Evolutionary conservation across 2,329 filamentous ascomycete genomes (phyloP).

Genomic region (Ciborinia camelliae): DNA sequence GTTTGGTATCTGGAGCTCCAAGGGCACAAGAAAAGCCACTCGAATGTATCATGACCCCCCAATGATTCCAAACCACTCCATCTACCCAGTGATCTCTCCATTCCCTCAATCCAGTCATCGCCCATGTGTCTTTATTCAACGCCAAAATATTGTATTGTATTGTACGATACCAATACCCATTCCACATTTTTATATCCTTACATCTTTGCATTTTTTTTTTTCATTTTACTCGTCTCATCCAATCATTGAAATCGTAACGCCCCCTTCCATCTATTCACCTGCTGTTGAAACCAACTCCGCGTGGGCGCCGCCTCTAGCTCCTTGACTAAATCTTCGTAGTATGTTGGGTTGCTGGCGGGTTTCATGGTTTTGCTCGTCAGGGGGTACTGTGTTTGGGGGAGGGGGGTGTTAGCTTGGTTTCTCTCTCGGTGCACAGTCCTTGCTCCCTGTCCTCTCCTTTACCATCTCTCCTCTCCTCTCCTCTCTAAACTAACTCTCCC

Average conservation of each 20-base stretch:
- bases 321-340: slow-evolving; percentile 57
- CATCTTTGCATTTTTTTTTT: background rate
- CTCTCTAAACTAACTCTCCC: slow-evolving; percentile 4
- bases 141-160: no score
- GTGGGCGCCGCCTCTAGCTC: slow-evolving; percentile 63
- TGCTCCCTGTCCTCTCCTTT: background rate
- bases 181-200: background rate
- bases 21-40: background rate
- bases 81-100: background rate
- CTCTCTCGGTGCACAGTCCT: no score
- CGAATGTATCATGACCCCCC: background rate
- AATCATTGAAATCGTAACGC: slow-evolving; percentile 54
- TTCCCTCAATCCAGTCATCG: background rate
- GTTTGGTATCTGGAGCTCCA: background rate
- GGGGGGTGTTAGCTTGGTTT: background rate
- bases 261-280: slow-evolving; percentile 55
- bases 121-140: background rate
- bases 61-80: background rate
- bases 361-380: slow-evolving; percentile 50
- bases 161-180: no score
- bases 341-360: slow-evolving; percentile 61
- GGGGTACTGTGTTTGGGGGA: slow-evolving; percentile 46
- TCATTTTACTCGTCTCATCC: background rate
- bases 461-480: background rate
- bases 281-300: slow-evolving; percentile 50